phyloP scores from a whole-genome alignment of 2,329 filamentous ascomycete genomes.

The Botryotinia convoluta region DNA sequence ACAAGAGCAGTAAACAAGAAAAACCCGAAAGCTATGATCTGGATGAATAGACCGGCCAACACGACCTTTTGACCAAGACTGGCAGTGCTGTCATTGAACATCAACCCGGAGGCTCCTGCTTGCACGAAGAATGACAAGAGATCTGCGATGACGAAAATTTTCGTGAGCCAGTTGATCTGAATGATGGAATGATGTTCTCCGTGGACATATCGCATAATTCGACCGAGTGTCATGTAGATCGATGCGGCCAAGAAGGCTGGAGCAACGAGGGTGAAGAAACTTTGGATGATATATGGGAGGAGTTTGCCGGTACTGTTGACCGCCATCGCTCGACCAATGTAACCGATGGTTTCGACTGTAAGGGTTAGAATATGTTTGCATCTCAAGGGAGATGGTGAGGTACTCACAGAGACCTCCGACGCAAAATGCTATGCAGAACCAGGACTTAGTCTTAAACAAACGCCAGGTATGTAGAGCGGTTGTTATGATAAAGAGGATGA shows the following conservation, averaged over 20 bases:
- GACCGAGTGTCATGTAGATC: constrained; percentile 36
- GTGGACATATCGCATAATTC: constrained; percentile 33
- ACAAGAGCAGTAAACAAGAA: constrained; percentile 49
- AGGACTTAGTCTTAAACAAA: constrained; percentile 31
- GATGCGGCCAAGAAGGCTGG: constrained; percentile 43
- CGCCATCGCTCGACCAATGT: constrained; percentile 33
- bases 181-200: constrained; percentile 43
- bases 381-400: neutral
- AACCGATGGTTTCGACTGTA: constrained; percentile 43
- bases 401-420: constrained; percentile 42
- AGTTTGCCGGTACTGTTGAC: constrained; percentile 31
- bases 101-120: constrained; percentile 30
- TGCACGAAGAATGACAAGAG: constrained; percentile 53
- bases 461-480: constrained; percentile 36
- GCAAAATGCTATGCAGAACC: constrained; percentile 40
- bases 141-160: constrained; percentile 55
- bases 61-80: constrained; percentile 50
- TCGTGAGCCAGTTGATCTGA: constrained; percentile 47
- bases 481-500: constrained; percentile 36
- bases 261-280: constrained; percentile 40
- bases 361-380: neutral
- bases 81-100: neutral
- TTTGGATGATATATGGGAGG: constrained; percentile 39
- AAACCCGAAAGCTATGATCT: constrained; percentile 56
- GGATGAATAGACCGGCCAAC: constrained; percentile 54